A percentile compares a stretch with the other conserved stretches of the same genome.
phyloP scores from a whole-genome alignment of 495 filamentous ascomycete species.

The Cercophora sp. region DNA sequence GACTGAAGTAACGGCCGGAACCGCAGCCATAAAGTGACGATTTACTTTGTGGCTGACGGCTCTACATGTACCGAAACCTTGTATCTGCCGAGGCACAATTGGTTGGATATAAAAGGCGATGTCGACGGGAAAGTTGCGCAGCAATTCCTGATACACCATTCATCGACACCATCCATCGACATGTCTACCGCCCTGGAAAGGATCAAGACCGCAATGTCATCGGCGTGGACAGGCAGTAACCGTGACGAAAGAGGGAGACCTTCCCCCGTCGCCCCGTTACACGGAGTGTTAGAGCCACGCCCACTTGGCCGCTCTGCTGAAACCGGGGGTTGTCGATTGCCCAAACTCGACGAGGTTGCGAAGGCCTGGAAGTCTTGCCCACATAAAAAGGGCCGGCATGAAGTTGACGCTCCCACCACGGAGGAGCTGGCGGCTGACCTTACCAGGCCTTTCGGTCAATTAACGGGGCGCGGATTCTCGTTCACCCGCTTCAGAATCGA shows the following conservation, averaged over 20 bases:
- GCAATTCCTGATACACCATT: no score
- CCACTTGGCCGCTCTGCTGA: not conserved
- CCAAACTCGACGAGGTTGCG: not conserved
- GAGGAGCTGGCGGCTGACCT: constrained; percentile 4
- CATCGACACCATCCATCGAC: not conserved
- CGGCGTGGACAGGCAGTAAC: not conserved
- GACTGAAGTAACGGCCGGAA: no score
- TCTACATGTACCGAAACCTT: no score
- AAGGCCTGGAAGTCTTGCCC: not conserved
- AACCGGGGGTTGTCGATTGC: constrained; percentile 6
- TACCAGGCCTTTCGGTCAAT: constrained; percentile 7
- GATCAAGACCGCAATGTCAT: not conserved
- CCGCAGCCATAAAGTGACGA: no score
- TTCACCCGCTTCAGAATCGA: constrained; percentile 8
- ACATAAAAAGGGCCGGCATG: not conserved
- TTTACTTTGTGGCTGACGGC: no score
- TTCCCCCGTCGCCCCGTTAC: no score
- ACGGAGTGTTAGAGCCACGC: not conserved
- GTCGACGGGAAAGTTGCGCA: no score
- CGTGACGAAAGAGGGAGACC: not conserved
- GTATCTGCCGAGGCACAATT: no score
- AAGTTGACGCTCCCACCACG: not conserved
- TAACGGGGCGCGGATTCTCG: constrained; percentile 10
- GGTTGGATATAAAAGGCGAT: no score
- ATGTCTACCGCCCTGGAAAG: not conserved